Percentiles rank a stretch among this genome's conserved stretches.
These are phyloP conservation scores for Monosporascus sp. DNA, from an alignment of 2,329 filamentous ascomycete genomes.

Conservation along the genomic window DNA sequence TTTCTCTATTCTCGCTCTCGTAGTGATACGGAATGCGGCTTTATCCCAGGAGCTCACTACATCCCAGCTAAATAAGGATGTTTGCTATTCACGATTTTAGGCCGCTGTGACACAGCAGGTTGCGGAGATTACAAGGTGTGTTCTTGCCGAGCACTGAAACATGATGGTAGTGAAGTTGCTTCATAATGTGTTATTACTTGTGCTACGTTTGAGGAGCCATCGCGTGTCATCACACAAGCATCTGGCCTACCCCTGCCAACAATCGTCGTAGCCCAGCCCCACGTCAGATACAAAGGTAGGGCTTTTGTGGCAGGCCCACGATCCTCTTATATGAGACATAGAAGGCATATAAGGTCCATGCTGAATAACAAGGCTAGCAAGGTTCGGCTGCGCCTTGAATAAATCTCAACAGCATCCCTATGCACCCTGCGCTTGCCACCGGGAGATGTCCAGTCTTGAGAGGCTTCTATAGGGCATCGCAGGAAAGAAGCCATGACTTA, in stretches of 20 bases:
- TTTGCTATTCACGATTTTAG: neutral
- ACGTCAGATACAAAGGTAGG: neutral
- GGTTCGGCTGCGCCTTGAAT: neutral
- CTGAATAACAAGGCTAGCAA: neutral
- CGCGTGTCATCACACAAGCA: neutral
- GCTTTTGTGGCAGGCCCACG: neutral
- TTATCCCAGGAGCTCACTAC: neutral
- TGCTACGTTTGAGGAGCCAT: neutral
- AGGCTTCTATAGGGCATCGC: neutral
- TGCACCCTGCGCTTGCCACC: neutral
- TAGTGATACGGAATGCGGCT: neutral
- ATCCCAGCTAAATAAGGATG: neutral
- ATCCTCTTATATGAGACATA: neutral
- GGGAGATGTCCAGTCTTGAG: neutral
- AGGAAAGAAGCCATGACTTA: too few relatives aligned
- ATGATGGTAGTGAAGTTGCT: neutral
- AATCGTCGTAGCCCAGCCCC: neutral
- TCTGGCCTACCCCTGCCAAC: neutral
- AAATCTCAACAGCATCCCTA: neutral
- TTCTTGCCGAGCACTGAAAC: neutral
- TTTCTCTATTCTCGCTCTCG: neutral
- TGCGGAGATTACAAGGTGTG: neutral
- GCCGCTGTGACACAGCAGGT: neutral
- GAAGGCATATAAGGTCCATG: neutral
- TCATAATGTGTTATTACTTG: neutral